Conservation (phyloP, 768 basidiomycete genomes). For the Pleurotus tuber-regium region DNA sequence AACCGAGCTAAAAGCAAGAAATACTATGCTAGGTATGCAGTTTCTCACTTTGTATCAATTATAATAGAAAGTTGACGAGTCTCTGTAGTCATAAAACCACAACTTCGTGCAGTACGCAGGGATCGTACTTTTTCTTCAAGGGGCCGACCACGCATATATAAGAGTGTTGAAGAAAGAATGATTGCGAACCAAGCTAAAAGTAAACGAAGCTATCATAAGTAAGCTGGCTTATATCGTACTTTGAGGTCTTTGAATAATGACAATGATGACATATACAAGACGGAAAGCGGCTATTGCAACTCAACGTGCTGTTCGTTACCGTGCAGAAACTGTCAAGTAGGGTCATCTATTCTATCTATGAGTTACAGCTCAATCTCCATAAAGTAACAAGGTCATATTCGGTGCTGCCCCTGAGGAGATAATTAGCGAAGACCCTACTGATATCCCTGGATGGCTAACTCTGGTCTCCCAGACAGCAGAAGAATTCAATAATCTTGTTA, state of each 20-base stretch:
- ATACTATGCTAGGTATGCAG: slow-evolving; percentile 12
- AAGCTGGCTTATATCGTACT: background rate
- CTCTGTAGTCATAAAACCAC: background rate
- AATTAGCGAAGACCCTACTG: background rate
- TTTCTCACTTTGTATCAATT: background rate
- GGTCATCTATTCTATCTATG: background rate
- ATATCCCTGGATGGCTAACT: background rate
- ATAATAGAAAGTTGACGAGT: background rate
- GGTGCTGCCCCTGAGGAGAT: background rate
- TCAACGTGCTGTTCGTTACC: background rate
- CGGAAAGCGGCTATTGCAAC: background rate
- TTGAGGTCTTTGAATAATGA: background rate
- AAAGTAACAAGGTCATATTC: background rate
- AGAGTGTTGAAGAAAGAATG: slow-evolving; percentile 13
- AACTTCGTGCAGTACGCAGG: no score
- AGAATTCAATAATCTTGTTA: background rate
- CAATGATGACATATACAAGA: background rate
- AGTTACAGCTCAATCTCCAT: background rate
- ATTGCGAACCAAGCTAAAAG: slow-evolving; percentile 10
- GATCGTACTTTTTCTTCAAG: background rate
- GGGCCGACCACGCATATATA: slow-evolving; percentile 13
- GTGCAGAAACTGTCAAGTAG: background rate
- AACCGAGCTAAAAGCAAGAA: slow-evolving; percentile 10
- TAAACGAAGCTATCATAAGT: slow-evolving; percentile 13
- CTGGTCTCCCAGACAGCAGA: background rate